Base-by-base conservation (phyloP, 768 basidiomycete species). In the Lentinula sp. region DNA sequence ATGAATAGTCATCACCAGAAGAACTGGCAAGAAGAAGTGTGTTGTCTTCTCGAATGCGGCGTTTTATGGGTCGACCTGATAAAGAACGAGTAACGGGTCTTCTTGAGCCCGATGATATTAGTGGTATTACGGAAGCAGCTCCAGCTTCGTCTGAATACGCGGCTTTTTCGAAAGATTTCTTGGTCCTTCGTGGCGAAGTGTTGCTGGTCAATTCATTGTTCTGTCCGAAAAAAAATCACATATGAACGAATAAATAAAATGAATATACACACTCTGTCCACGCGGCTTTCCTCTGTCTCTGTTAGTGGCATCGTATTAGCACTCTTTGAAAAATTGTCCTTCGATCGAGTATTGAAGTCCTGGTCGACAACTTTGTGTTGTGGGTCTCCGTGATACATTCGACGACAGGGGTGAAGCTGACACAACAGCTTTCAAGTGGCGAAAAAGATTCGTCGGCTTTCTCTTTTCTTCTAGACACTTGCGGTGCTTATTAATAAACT, bases 71-170 rank as follows among this genome's bases (percentile, higher is more conserved):
- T 32, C 59, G 48, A 15, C 59, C 59, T 13, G 59, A 50, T 43
- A 51, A 35, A 35, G 59, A 60, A 42, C 59, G 59, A 36, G 59
- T 60, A 2, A 60, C 41, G 7, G 59, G 59, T 41, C 59, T 37
- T 50, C 28, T 16, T 28, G 42, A 16, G 20, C 33, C 23, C 33
- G 57, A 59, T 15, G 37, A 9, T 15, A 28, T 13, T 20, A 16
- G 10, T 16, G 18, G 1, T 59, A 36, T 49, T 8, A 49, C 57
- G 6, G 55, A 56, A 32, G 23, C 13, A 8, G 6, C 1, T 42
- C 10, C 41, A 13, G 23, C 23, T 18, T 28, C 15, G 28, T 20
- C 55, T 28, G 39, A 18, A 16, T n/a, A 8, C 28, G 28, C n/a
- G 23, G 55, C 0, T 28, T 10, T 45, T 56, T 56, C 39, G 45